phyloP scores from a whole-genome alignment of 495 filamentous ascomycete genomes.

The Amphirosellinia nigrospora region DNA sequence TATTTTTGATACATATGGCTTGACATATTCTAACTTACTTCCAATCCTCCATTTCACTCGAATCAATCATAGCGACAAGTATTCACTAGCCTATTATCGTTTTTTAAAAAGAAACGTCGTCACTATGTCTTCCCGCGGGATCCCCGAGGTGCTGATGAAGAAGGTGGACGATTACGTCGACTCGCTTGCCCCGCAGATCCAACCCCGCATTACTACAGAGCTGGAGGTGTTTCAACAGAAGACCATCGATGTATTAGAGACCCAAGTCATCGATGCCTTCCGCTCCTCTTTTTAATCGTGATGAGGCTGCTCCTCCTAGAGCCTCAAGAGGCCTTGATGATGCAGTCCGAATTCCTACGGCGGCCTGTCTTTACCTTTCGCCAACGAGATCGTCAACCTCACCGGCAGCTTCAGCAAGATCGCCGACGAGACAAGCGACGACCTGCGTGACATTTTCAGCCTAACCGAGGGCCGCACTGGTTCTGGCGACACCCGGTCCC shows the following conservation, averaged over 20 bases:
- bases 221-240: slow-evolving; percentile 42
- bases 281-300: slow-evolving; percentile 41
- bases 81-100: neutral
- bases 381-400: slow-evolving; percentile 43
- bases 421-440: slow-evolving; percentile 37
- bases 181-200: slow-evolving; percentile 45
- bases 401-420: slow-evolving; percentile 38
- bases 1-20: neutral
- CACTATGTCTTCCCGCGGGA: slow-evolving; percentile 28
- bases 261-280: slow-evolving; percentile 41
- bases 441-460: slow-evolving; percentile 43
- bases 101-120: neutral
- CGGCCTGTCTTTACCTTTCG: slow-evolving; percentile 41
- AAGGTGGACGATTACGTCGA: slow-evolving; percentile 47
- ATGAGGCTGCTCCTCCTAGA: slow-evolving; percentile 14
- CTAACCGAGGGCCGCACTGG: slow-evolving; percentile 33
- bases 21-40: neutral
- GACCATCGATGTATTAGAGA: slow-evolving; percentile 44
- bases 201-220: slow-evolving; percentile 44
- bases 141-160: slow-evolving; percentile 41
- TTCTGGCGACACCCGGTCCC: slow-evolving; percentile 1
- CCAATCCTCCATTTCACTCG: neutral
- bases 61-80: neutral
- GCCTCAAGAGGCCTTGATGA: slow-evolving; percentile 28
- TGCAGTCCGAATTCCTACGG: slow-evolving; percentile 38